A percentile compares a stretch with the other conserved stretches of the same genome.
phyloP scores from a whole-genome alignment of 352 stramenopile genomes.

The Phytophthora foliorum region DNA sequence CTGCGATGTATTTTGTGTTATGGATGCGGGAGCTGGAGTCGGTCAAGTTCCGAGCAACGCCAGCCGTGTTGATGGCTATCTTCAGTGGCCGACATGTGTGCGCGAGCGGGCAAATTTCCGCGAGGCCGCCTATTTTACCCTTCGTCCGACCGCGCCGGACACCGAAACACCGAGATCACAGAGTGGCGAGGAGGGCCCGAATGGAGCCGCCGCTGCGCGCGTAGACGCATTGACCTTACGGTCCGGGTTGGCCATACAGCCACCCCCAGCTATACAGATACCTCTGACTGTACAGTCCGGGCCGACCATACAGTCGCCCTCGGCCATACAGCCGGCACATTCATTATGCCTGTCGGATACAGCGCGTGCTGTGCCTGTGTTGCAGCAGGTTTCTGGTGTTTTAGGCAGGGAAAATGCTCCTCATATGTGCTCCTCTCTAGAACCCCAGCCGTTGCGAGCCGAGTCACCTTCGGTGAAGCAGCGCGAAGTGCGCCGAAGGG shows the following conservation, averaged over 20 bases:
- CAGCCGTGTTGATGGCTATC: too few species aligned
- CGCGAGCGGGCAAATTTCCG: background rate
- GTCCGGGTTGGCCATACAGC: background rate
- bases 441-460: too few species aligned
- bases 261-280: conserved; percentile 1
- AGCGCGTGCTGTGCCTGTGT: too few species aligned
- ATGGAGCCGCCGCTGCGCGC: background rate
- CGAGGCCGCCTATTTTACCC: background rate
- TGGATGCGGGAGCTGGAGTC: conserved; percentile 23
- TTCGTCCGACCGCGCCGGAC: background rate
- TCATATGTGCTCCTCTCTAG: too few species aligned
- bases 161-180: background rate
- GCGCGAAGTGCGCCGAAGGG: too few species aligned
- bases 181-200: background rate
- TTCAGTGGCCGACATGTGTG: too few species aligned
- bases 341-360: too few species aligned
- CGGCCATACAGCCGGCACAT: conserved; percentile 12
- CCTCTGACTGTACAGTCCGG: conserved; percentile 13
- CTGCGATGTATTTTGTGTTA: conserved; percentile 25
- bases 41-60: too few species aligned
- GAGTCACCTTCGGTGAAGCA: too few species aligned
- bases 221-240: background rate
- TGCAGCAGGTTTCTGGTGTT: too few species aligned
- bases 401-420: too few species aligned
- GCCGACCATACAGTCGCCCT: conserved; percentile 14